These are phyloP conservation scores for Syzygium malaccense DNA, from an alignment of 441 rosid genomes.

Conservation along the genomic window DNA sequence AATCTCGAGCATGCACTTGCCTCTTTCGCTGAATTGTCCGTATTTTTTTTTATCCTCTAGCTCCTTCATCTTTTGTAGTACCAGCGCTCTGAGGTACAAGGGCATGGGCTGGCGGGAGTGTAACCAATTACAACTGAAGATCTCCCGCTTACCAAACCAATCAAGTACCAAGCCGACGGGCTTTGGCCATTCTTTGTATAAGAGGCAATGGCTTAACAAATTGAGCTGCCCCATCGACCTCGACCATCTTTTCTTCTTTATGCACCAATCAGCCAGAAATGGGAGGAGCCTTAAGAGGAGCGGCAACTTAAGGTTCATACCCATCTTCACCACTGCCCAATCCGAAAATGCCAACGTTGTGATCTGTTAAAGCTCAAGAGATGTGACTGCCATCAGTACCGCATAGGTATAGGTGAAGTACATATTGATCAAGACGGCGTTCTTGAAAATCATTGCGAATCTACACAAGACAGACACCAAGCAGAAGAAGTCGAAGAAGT, in stretches of 20 bases:
- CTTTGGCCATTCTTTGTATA: not conserved
- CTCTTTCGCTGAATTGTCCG: not conserved
- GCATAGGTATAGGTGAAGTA: not conserved
- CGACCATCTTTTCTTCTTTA: not conserved
- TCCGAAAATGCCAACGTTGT: not conserved
- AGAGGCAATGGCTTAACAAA: not conserved
- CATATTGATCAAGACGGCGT: not conserved
- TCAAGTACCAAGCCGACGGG: not conserved
- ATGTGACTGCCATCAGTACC: not conserved
- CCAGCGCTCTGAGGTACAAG: not conserved
- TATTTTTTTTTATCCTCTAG: not conserved
- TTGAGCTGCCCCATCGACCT: not conserved
- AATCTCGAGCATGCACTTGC: not conserved
- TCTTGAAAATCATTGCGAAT: not conserved
- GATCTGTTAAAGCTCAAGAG: not conserved
- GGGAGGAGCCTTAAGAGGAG: not conserved
- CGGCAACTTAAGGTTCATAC: not conserved
- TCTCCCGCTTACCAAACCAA: not conserved
- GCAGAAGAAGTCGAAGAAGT: not conserved
- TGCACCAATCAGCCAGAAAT: not conserved
- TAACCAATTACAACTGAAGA: not conserved
- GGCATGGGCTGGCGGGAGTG: not conserved
- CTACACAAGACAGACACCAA: not conserved
- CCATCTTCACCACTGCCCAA: not conserved
- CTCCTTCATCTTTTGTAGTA: not conserved